Conservation (phyloP, 1,284 basidiomycete genomes). For the Neolentinus lepideus region DNA sequence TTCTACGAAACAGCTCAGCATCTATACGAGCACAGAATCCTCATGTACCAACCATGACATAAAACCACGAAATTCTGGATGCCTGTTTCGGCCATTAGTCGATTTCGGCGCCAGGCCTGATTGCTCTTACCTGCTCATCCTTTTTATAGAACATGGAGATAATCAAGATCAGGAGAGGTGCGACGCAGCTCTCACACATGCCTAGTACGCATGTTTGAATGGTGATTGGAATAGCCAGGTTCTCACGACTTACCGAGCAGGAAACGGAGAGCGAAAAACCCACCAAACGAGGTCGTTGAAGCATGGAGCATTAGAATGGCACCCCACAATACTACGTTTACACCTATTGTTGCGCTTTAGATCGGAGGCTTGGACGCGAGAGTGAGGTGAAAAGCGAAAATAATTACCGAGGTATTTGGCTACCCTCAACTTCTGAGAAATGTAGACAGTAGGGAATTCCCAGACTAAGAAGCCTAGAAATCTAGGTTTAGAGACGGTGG, state of each 20-base stretch:
- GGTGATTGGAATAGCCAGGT: neutral
- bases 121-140: slow-evolving; percentile 44
- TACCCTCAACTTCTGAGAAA: slow-evolving; percentile 51
- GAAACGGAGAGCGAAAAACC: slow-evolving; percentile 57
- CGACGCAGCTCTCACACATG: slow-evolving; percentile 60
- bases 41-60: slow-evolving; percentile 46
- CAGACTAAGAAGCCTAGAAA: slow-evolving; percentile 49
- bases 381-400: too few relatives aligned
- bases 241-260: slow-evolving; percentile 36
- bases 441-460: slow-evolving; percentile 63
- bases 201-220: slow-evolving; percentile 25
- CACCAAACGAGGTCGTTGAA: slow-evolving; percentile 45
- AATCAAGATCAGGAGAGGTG: slow-evolving; percentile 55
- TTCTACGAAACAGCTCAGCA: slow-evolving; percentile 28
- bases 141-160: slow-evolving; percentile 69
- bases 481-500: neutral
- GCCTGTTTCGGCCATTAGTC: slow-evolving; percentile 26
- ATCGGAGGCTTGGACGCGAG: too few relatives aligned
- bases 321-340: slow-evolving; percentile 59
- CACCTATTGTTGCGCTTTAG: slow-evolving; percentile 25
- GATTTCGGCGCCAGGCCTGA: neutral
- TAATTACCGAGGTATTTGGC: slow-evolving; percentile 59
- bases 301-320: slow-evolving; percentile 55
- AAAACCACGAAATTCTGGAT: slow-evolving; percentile 58
- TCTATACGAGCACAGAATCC: neutral